Evolutionary conservation across 2,329 filamentous ascomycete genomes (phyloP).

Genomic region (Beauveria sp.): DNA sequence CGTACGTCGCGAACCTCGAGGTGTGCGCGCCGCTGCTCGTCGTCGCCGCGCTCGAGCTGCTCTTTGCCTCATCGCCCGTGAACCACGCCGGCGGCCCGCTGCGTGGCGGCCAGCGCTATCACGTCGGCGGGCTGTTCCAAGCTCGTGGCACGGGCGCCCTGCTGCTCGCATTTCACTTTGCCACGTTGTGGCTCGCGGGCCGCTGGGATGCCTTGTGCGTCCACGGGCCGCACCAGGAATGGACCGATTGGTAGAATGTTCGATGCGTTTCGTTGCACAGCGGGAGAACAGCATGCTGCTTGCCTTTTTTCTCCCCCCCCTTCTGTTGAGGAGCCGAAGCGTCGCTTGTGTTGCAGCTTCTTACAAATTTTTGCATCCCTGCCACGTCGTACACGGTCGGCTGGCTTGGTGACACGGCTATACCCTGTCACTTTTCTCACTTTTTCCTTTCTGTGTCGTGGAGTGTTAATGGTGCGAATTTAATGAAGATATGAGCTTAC

Average conservation of each 20-base stretch:
- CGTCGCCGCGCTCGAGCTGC: slow-evolving; percentile 63
- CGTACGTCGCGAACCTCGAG: slow-evolving; percentile 57
- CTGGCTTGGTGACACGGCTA: neutral
- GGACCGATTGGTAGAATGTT: slow-evolving; percentile 22
- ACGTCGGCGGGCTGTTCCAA: slow-evolving; percentile 14
- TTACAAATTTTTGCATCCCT: neutral
- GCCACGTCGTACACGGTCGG: neutral
- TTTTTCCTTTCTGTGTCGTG: neutral
- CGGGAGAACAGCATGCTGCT: neutral
- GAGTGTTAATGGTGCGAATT: neutral
- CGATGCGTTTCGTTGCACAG: neutral
- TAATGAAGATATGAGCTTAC: neutral
- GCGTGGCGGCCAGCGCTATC: slow-evolving; percentile 12
- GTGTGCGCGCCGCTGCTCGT: slow-evolving; percentile 60
- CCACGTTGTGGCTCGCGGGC: slow-evolving; percentile 26
- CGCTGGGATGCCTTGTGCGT: slow-evolving; percentile 28
- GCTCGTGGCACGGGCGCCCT: slow-evolving; percentile 23
- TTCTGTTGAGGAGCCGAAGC: neutral
- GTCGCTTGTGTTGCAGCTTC: neutral
- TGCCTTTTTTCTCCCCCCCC: neutral
- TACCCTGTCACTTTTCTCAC: neutral
- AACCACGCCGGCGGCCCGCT: slow-evolving; percentile 7
- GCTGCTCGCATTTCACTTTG: slow-evolving; percentile 27
- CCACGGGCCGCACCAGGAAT: slow-evolving; percentile 19
- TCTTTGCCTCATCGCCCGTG: slow-evolving; percentile 36